Evolutionary conservation across 768 basidiomycete genomes (phyloP), one percentile per base, ranked within the genome.

Genomic region (Suillus variegatus): DNA sequence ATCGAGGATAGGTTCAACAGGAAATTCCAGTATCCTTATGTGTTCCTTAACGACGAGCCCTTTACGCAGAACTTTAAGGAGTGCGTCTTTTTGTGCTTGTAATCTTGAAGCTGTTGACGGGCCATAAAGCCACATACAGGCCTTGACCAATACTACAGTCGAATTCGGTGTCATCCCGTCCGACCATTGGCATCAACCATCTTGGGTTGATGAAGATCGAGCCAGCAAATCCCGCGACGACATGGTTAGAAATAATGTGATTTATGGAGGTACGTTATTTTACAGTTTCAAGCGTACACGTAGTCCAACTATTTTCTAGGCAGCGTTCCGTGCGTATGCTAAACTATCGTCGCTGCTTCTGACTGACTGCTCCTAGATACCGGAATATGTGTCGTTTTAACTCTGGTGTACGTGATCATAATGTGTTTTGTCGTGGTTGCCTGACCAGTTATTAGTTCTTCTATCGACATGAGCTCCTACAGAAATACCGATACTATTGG

Each of bases 361-460:
- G 28, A 22, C 64, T 72, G 13, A 71, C 20, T 49, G 13, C 28
- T 58, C 60, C 40, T 69, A 89, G 87, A 22, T 97, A 97, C 73
- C 88, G 95, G 47, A 95, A 97, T 70, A 97, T 97, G 96, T 97
- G 96, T 77, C 87, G 96, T 13, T 98, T 89, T 78, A 94, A 96
- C 78, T 95, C 93, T 56, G 94, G 93, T 40, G 93, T 94, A 76
- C 68, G 88, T 55, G 67, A 1, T 40, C 35, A 51, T 43, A 25
- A 28, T 36, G 60, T 10, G 14, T 12, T 61, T 18, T 56, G 6
- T 25, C 41, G 49, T 36, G 20, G 25, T 25, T 46, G 18, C 44
- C 14, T 60, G 20, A 60, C 62, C 71, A 8, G 65, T 60, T 55
- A 40, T 10, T 65, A 93, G 88, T 93, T 91, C 80, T 96, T 97